Conservation (phyloP, 345 rosid species). For the Clarkia xantiana region DNA sequence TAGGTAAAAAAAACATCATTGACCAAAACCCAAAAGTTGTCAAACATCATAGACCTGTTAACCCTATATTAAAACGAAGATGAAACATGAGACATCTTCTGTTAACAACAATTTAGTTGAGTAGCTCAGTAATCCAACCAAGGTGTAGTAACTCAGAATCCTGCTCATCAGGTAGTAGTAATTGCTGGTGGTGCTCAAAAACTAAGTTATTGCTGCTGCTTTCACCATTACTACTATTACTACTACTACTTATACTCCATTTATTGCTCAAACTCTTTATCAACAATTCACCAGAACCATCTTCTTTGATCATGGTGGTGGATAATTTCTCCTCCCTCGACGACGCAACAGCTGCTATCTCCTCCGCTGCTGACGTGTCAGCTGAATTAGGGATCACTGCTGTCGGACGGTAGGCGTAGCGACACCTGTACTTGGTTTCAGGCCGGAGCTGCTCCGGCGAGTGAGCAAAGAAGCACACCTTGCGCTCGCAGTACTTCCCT, state of each 20-base stretch:
- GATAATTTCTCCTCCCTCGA: constrained; percentile 4
- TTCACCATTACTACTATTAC: too few relatives aligned
- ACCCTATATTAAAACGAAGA: too few relatives aligned
- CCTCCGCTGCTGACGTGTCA: background rate
- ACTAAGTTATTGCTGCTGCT: background rate
- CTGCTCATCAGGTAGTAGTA: background rate
- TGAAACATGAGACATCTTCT: too few relatives aligned
- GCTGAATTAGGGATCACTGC: background rate
- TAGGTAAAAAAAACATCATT: too few relatives aligned
- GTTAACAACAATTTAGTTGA: too few relatives aligned
- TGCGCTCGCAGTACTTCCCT: constrained; percentile 11
- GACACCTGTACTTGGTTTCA: constrained; percentile 9
- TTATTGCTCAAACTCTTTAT: background rate
- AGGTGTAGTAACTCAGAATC: constrained; percentile 5
- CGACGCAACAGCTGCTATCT: background rate
- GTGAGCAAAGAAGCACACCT: constrained; percentile 14
- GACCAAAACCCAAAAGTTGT: too few relatives aligned
- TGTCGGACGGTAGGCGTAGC: background rate
- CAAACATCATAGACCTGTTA: too few relatives aligned
- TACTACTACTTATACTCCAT: too few relatives aligned
- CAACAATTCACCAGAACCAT: background rate
- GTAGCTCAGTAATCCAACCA: constrained; percentile 6
- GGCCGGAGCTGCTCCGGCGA: constrained; percentile 8
- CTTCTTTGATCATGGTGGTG: background rate
- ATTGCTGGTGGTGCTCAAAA: background rate